A percentile compares a stretch with the other conserved stretches of the same genome.
phyloP scores from a whole-genome alignment of 2,329 filamentous ascomycete genomes.

The Fusarium nelsonii region DNA sequence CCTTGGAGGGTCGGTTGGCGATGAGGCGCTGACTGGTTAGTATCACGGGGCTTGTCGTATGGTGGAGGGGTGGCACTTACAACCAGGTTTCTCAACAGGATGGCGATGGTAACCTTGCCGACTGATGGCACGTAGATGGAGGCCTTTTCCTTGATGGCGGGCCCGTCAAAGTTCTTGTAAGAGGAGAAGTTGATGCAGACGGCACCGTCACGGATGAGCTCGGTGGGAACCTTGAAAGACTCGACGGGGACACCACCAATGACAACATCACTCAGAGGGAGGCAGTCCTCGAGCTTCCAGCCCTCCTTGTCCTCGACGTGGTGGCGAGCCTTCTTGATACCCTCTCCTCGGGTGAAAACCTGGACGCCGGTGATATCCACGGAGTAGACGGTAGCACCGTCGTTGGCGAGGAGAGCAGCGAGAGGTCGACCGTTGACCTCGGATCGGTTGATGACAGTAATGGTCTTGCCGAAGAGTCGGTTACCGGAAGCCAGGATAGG shows the following conservation, averaged over 20 bases:
- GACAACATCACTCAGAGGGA: constrained; percentile 91
- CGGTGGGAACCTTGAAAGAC: constrained; percentile 88
- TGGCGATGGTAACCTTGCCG: constrained; percentile 96
- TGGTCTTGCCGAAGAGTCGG: constrained; percentile 90
- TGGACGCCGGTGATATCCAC: constrained; percentile 94
- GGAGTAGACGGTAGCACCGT: constrained; percentile 94
- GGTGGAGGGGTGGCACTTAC: constrained; percentile 63
- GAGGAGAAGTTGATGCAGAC: constrained; percentile 99
- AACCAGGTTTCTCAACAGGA: constrained; percentile 88
- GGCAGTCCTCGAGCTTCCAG: constrained; percentile 82
- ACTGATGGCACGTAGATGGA: constrained; percentile 97
- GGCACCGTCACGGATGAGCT: constrained; percentile 86
- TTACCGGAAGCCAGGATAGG: constrained; percentile 93
- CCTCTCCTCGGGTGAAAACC: constrained; percentile 89
- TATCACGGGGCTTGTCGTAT: constrained; percentile 4
- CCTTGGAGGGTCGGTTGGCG: constrained; percentile 61
- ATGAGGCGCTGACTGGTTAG: constrained; percentile 61
- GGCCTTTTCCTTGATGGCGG: constrained; percentile 92
- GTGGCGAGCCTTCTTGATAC: constrained; percentile 86
- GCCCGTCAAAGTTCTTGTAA: constrained; percentile 88
- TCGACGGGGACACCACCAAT: constrained; percentile 93
- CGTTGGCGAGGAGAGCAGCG: constrained; percentile 93
- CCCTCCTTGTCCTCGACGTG: constrained; percentile 86
- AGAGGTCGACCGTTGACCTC: constrained; percentile 96
- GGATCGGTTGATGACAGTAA: constrained; percentile 95